These are phyloP conservation scores for Mycena vitilis DNA, from an alignment of 768 basidiomycete species.

Conservation along the genomic window DNA sequence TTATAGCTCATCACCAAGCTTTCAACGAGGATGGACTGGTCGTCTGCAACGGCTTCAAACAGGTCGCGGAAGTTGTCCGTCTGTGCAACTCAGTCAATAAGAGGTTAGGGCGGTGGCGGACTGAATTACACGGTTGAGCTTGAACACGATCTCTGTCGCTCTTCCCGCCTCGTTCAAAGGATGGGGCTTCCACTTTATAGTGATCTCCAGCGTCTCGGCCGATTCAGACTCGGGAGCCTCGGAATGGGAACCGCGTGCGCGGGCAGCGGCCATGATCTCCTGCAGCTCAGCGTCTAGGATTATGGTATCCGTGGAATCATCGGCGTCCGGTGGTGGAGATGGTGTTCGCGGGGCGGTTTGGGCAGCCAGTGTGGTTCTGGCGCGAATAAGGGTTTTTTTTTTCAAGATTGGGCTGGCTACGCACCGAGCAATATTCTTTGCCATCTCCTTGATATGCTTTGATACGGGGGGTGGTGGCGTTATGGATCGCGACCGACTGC, in stretches of 20 bases:
- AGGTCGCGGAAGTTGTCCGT: conserved; percentile 72
- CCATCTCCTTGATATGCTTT: conserved; percentile 62
- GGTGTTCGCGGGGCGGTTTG: conserved; percentile 49
- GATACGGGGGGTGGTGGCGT: conserved; percentile 80
- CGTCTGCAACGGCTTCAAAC: conserved; percentile 75
- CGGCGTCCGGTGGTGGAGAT: conserved; percentile 59
- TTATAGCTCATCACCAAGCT: conserved; percentile 72
- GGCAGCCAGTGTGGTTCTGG: conserved; percentile 61
- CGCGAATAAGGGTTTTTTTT: background rate
- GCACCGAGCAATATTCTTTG: conserved; percentile 72
- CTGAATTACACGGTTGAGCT: conserved; percentile 65
- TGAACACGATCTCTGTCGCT: conserved; percentile 61
- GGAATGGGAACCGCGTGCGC: conserved; percentile 41
- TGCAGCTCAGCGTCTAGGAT: conserved; percentile 73
- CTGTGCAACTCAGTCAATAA: conserved; percentile 47
- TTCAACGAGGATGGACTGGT: conserved; percentile 60
- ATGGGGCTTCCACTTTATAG: conserved; percentile 75
- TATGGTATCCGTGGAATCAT: conserved; percentile 62
- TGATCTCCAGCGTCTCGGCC: conserved; percentile 59
- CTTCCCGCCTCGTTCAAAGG: conserved; percentile 59
- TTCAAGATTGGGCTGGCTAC: conserved; percentile 24
- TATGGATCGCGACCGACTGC: conserved; percentile 77
- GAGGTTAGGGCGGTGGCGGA: background rate
- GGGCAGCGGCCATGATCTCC: conserved; percentile 56
- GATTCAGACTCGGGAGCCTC: conserved; percentile 39